phyloP scores from a whole-genome alignment of 2,329 filamentous ascomycete genomes.

The Mollisia scopiformis region DNA sequence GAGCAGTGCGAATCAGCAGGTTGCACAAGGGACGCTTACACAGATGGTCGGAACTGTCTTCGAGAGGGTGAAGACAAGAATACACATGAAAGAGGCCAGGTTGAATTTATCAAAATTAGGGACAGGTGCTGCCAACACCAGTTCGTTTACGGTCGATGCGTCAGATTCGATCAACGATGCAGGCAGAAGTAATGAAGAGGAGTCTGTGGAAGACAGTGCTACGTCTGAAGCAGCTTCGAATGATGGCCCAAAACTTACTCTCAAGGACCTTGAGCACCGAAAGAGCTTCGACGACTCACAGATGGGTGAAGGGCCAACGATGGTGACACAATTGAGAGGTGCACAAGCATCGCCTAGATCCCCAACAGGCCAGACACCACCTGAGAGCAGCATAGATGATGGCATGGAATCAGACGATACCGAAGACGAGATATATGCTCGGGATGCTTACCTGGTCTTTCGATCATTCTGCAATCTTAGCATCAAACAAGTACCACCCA shows the following conservation, averaged over 20 bases:
- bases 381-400: conserved; percentile 59
- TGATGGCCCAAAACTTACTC: conserved; percentile 58
- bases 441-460: conserved; percentile 96
- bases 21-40: conserved; percentile 93
- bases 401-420: conserved; percentile 62
- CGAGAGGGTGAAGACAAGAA: conserved; percentile 83
- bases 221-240: conserved; percentile 29
- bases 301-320: conserved; percentile 67
- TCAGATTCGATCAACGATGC: conserved; percentile 32
- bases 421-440: conserved; percentile 95
- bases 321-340: conserved; percentile 64
- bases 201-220: conserved; percentile 27
- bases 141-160: conserved; percentile 36
- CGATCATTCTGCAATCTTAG: conserved; percentile 97
- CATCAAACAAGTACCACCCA: conserved; percentile 85
- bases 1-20: conserved; percentile 92
- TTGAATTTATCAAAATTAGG: conserved; percentile 48
- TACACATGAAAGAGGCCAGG: conserved; percentile 85
- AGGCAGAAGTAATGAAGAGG: conserved; percentile 29
- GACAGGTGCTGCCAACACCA: conserved; percentile 33
- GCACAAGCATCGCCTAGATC: conserved; percentile 46
- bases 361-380: conserved; percentile 55
- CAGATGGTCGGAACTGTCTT: conserved; percentile 99
- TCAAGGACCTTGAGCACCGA: conserved; percentile 68
- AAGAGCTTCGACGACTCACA: conserved; percentile 70